phyloP scores from a whole-genome alignment of 441 rosid species.

The Adansonia grandidieri region DNA sequence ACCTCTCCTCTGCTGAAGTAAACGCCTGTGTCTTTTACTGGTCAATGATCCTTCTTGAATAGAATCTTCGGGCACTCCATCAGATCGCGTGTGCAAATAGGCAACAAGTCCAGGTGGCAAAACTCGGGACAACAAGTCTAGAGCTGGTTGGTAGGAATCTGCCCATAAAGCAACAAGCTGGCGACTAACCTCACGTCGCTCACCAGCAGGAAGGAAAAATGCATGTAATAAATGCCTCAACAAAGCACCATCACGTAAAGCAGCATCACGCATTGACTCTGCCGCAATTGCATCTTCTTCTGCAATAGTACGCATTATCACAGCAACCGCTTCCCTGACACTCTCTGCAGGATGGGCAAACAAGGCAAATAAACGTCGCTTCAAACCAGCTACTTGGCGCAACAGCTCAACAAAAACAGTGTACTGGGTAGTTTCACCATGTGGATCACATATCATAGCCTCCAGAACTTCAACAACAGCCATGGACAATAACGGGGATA shows the following conservation, averaged over 20 bases:
- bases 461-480: conserved; percentile 98
- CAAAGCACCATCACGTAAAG: conserved; percentile 98
- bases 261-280: conserved; percentile 99
- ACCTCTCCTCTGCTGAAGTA: conserved; percentile 92
- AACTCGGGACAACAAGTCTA: conserved; percentile 87
- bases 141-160: conserved; percentile 98
- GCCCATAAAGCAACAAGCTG: conserved; percentile 99
- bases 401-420: conserved; percentile 97
- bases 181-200: conserved; percentile 94
- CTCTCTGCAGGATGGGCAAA: conserved; percentile 99
- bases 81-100: conserved; percentile 92
- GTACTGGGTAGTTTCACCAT: conserved; percentile 97
- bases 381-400: conserved; percentile 95
- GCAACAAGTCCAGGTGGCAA: conserved; percentile 99
- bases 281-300: conserved; percentile 99
- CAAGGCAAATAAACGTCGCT: conserved; percentile 92
- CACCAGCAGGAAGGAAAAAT: conserved; percentile 87
- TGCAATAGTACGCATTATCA: conserved; percentile 98
- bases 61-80: conserved; percentile 60
- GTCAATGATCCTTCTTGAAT: conserved; percentile 76
- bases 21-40: conserved; percentile 81
- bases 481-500: conserved; percentile 96
- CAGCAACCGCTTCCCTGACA: conserved; percentile 96
- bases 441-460: conserved; percentile 99
- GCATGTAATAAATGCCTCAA: conserved; percentile 96